phyloP scores from a whole-genome alignment of 768 basidiomycete species.

The Agrocybe praecox region DNA sequence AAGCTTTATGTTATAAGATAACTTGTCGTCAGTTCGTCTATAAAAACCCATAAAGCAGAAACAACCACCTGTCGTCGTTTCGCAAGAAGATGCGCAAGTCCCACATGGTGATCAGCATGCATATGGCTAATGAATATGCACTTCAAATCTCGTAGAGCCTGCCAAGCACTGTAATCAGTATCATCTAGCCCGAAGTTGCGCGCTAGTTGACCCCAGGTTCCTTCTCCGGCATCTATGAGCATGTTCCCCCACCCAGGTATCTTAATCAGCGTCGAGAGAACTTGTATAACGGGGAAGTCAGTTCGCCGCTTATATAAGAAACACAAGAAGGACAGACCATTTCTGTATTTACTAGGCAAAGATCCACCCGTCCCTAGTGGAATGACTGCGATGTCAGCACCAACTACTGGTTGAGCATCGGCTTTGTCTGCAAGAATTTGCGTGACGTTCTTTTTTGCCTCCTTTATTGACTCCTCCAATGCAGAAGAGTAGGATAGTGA shows the following conservation, averaged over 20 bases:
- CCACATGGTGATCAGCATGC: slow-evolving; percentile 93
- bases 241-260: slow-evolving; percentile 75
- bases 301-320: not conserved
- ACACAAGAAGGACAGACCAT: slow-evolving; percentile 52
- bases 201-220: slow-evolving; percentile 87
- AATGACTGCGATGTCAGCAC: slow-evolving; percentile 68
- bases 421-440: slow-evolving; percentile 11
- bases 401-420: slow-evolving; percentile 24
- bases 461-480: slow-evolving; percentile 40
- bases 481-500: slow-evolving; percentile 31
- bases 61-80: slow-evolving; percentile 63
- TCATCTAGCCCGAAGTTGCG: slow-evolving; percentile 69
- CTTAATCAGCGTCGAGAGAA: slow-evolving; percentile 75
- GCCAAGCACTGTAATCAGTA: slow-evolving; percentile 44
- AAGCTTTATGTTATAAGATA: slow-evolving; percentile 49
- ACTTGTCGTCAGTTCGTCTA: not conserved
- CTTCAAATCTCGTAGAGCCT: slow-evolving; percentile 68
- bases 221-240: slow-evolving; percentile 91
- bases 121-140: slow-evolving; percentile 89
- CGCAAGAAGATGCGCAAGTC: slow-evolving; percentile 72
- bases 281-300: slow-evolving; percentile 32
- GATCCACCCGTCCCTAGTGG: slow-evolving; percentile 91
- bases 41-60: not conserved
- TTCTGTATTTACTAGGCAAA: slow-evolving; percentile 82
- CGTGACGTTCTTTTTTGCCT: slow-evolving; percentile 36